These are phyloP conservation scores for Trametes cubensis DNA, from an alignment of 768 basidiomycete species.

Conservation along the genomic window DNA sequence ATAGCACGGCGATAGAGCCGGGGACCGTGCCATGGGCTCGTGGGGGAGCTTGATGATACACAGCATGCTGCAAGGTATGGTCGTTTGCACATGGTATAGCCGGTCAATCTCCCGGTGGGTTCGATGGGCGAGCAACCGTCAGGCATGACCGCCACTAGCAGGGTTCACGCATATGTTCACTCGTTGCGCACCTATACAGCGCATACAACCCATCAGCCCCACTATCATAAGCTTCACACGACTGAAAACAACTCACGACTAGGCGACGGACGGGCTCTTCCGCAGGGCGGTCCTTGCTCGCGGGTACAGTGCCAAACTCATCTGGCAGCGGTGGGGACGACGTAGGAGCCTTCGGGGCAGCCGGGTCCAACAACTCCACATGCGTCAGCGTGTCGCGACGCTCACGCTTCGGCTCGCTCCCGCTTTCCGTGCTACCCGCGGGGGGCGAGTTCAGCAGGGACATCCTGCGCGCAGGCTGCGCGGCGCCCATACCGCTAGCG, in stretches of 20 bases:
- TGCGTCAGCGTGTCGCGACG: constrained; percentile 17
- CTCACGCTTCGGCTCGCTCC: constrained; percentile 1
- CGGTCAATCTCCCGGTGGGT: not conserved
- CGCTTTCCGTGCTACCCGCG: constrained; percentile 2
- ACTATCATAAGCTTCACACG: not conserved
- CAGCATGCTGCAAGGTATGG: not conserved
- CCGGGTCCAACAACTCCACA: constrained; percentile 24
- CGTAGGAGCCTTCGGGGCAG: constrained; percentile 22
- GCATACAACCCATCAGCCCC: not conserved
- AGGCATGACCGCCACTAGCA: not conserved
- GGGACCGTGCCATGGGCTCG: too few relatives aligned
- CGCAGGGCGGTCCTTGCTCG: constrained; percentile 8
- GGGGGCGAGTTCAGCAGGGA: constrained; percentile 28
- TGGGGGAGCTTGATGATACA: constrained; percentile 11
- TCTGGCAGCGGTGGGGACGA: constrained; percentile 25
- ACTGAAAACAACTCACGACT: constrained; percentile 19
- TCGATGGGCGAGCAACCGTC: not conserved
- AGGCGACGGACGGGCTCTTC: constrained; percentile 20
- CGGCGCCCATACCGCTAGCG: constrained; percentile 15
- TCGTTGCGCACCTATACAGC: constrained; percentile 27
- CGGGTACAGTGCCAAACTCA: constrained; percentile 24
- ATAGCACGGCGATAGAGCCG: not conserved
- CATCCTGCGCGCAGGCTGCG: constrained; percentile 23
- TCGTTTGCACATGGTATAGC: constrained; percentile 23
- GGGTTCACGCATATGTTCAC: not conserved